Conservation (phyloP, 768 basidiomycete genomes). For the Coprinopsis strossmayeri region DNA sequence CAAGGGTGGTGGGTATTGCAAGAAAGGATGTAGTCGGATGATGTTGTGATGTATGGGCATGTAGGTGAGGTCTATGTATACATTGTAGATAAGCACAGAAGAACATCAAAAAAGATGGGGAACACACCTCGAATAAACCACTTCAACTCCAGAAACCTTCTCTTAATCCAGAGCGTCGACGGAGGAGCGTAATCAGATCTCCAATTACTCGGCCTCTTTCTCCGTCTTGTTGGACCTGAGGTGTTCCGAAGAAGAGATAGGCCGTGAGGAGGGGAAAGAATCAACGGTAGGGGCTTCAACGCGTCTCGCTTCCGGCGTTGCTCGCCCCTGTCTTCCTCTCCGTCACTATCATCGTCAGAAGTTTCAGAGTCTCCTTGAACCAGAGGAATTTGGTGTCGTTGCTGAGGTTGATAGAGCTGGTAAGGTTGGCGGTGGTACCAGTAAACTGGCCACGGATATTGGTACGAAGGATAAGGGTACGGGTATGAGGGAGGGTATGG, state of each 20-base stretch:
- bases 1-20: no score
- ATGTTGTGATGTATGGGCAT: neutral
- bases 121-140: neutral
- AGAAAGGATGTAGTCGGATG: neutral
- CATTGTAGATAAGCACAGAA: neutral
- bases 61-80: neutral
- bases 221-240: neutral
- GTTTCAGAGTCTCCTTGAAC: neutral
- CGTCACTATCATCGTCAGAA: neutral
- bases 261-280: neutral
- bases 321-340: neutral
- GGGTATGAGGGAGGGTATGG: no score
- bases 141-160: neutral
- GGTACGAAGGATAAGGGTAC: no score
- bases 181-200: conserved; percentile 6
- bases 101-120: neutral
- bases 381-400: neutral
- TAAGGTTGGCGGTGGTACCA: neutral
- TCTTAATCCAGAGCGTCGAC: conserved; percentile 6
- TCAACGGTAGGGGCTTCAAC: neutral
- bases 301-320: neutral
- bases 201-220: conserved; percentile 1
- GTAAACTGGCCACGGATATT: neutral
- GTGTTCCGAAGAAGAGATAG: neutral
- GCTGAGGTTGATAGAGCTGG: neutral